Base-by-base conservation (phyloP, 2,329 filamentous ascomycete species). In the Salinomyces thailandicus region DNA sequence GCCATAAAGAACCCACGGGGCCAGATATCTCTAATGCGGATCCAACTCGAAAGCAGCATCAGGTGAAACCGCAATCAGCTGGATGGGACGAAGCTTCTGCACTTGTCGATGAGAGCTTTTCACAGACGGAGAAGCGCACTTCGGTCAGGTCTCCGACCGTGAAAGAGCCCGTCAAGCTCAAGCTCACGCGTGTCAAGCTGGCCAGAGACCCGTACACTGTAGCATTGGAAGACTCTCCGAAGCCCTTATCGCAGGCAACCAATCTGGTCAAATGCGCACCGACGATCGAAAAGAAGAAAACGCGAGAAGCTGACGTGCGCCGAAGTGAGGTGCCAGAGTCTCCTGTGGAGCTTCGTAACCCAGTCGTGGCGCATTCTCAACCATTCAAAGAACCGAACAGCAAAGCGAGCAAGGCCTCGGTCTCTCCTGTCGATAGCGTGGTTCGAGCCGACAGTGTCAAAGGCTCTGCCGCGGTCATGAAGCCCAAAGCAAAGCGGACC, bases 301-400 rank as follows among this genome's bases (percentile, higher is more conserved):
- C n/a, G n/a, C n/a, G n/a, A n/a, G n/a, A n/a, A n/a, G n/a, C n/a
- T n/a, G n/a, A n/a, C n/a, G n/a, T n/a, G n/a, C n/a, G n/a, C n/a
- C n/a, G n/a, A n/a, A n/a, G n/a, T n/a, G 31, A 33, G 22, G 19
- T 33, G 4, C 31, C 31, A 14, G 31, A 33, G 18, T 33, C 31
- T 3, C 31, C 31, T 15, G 19, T 12, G 2, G 31, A 33, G 13
- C 18, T 19, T 18, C 31, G 18, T 13, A 14, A 24, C n/a, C 7
- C 20, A 24, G 7, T 24, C n/a, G 20, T 24, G 20, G 7, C 20
- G 7, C 7, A n/a, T n/a, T n/a, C 7, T 24, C 20, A 24, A n/a
- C 20, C 20, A 7, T 24, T 24, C 20, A 24, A n/a, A 24, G 20
- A 24, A 7, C 20, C n/a, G 7, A n/a, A 24, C 7, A 7, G 20